Evolutionary conservation across 495 filamentous ascomycete genomes (phyloP).

Genomic region (Penicillium manginii): DNA sequence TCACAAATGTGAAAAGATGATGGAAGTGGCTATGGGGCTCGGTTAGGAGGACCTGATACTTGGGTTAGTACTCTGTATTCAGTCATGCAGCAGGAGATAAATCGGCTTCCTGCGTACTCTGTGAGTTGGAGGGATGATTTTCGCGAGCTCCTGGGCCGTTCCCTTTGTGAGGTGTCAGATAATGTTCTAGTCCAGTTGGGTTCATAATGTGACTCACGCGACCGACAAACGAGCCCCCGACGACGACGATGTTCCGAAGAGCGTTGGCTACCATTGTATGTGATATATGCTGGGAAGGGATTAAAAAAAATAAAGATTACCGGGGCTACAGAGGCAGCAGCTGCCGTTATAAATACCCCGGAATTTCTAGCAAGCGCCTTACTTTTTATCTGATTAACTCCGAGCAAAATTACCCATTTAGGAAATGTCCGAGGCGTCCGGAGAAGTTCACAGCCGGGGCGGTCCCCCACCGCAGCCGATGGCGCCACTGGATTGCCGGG

Average conservation of each 20-base stretch:
- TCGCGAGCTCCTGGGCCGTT: constrained; percentile 44
- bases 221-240: constrained; percentile 49
- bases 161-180: constrained; percentile 20
- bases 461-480: constrained; percentile 14
- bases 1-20: constrained; percentile 58
- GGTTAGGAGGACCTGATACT: constrained; percentile 47
- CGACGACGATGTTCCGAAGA: constrained; percentile 45
- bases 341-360: constrained; percentile 6
- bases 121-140: constrained; percentile 41
- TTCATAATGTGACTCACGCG: constrained; percentile 26
- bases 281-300: neutral
- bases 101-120: constrained; percentile 16
- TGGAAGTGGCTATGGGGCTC: constrained; percentile 59
- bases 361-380: constrained; percentile 10
- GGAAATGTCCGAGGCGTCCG: constrained; percentile 19
- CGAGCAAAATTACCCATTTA: constrained; percentile 16
- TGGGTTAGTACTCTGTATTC: no score
- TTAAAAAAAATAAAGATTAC: neutral
- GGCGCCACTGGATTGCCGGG: constrained; percentile 14
- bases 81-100: neutral
- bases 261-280: constrained; percentile 26
- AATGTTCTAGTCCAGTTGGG: neutral
- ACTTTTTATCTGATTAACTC: constrained; percentile 31
- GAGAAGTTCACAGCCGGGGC: constrained; percentile 20
- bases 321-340: neutral